A percentile compares a stretch with the other conserved stretches of the same genome.
phyloP scores from a whole-genome alignment of 495 filamentous ascomycete species.

The Penicillium odoratum region DNA sequence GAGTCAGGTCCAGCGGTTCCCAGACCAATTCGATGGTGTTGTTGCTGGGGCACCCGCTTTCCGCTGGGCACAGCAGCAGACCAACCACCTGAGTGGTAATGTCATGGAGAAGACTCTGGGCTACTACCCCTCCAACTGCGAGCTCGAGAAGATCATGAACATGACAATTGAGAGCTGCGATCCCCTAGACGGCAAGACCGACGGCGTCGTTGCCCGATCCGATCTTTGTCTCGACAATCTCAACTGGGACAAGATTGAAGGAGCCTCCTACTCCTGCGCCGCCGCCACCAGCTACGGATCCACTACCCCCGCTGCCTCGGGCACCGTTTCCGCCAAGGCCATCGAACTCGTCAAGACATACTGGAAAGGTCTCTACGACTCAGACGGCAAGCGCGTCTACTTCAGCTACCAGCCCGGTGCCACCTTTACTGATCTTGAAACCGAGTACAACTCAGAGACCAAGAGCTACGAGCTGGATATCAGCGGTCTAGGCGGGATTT shows the following conservation, averaged over 20 bases:
- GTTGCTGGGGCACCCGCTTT: conserved; percentile 51
- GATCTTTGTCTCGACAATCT: conserved; percentile 49
- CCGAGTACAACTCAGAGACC: conserved; percentile 41
- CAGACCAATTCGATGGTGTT: conserved; percentile 47
- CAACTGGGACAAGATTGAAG: conserved; percentile 39
- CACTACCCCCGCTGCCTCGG: conserved; percentile 29
- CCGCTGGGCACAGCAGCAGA: conserved; percentile 46
- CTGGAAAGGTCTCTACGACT: conserved; percentile 45
- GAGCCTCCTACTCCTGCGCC: conserved; percentile 46
- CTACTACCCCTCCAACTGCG: conserved; percentile 47
- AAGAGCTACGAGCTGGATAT: conserved; percentile 37
- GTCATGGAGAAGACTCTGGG: conserved; percentile 37
- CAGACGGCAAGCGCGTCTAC: conserved; percentile 44
- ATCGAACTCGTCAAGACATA: conserved; percentile 41
- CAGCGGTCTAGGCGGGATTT: conserved; percentile 37
- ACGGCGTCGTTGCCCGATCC: conserved; percentile 50
- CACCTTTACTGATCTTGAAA: conserved; percentile 42
- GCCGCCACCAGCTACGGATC: conserved; percentile 17
- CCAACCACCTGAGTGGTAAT: conserved; percentile 42
- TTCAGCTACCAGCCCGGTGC: conserved; percentile 46
- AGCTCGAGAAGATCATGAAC: conserved; percentile 45
- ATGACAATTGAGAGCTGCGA: conserved; percentile 49
- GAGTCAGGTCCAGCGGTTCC: conserved; percentile 51
- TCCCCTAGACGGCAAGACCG: conserved; percentile 45
- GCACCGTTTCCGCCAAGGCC: conserved; percentile 42